These are phyloP conservation scores for Geotrichum reessii DNA, from an alignment of 1,139 yeast genomes.

Conservation along the genomic window DNA sequence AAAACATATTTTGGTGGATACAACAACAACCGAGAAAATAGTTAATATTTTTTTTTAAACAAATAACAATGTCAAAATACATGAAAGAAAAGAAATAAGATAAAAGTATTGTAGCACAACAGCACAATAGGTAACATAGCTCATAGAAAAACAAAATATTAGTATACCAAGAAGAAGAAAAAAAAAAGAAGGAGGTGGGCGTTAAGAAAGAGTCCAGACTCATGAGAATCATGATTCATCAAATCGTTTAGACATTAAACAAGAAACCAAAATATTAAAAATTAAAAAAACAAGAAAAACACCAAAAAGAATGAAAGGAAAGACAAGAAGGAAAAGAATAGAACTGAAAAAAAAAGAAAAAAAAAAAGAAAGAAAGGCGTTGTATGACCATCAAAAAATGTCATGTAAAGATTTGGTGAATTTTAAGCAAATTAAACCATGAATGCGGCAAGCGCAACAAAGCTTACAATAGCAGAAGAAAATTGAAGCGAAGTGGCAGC, in stretches of 20 bases:
- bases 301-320: background rate
- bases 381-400: background rate
- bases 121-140: background rate
- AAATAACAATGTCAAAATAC: too few species aligned
- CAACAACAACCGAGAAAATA: too few species aligned
- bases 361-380: background rate
- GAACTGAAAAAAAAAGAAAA: background rate
- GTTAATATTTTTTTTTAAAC: background rate
- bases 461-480: background rate
- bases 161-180: background rate
- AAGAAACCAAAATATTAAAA: background rate
- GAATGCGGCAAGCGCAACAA: background rate
- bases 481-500: background rate
- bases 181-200: constrained; percentile 1
- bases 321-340: background rate
- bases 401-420: background rate
- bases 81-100: background rate
- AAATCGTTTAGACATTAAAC: background rate
- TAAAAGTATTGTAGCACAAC: background rate
- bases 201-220: background rate
- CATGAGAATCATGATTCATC: background rate
- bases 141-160: background rate
- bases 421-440: background rate
- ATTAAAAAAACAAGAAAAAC: background rate
- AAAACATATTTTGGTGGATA: too few species aligned